Base-by-base conservation (phyloP, 352 stramenopile genomes). In the Saprolegnia parasitica region DNA sequence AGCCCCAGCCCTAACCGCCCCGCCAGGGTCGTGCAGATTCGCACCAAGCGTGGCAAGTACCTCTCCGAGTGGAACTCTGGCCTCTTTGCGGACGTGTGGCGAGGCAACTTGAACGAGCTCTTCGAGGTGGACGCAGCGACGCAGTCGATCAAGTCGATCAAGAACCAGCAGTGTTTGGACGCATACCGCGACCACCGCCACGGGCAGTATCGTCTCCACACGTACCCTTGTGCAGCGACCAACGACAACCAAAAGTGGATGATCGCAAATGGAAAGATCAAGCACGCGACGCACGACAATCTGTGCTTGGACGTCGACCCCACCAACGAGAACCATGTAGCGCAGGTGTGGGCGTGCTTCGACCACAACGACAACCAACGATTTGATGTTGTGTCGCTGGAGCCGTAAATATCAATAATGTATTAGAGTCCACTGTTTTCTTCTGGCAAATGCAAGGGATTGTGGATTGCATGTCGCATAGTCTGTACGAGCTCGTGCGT, bases 161-260 rank as follows among this genome's bases (percentile, higher is more conserved):
- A 21, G 21, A 66, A 52, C 24, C 79, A 78, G 16, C 61, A 77
- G 60, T 77, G 72, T 50, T 65, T 77, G 0, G 72, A 77, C 42
- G 72, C 72, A 0, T 62, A 71, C 72, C 6, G 29, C 29, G 29
- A 72, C 37, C 4, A 54, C 15, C 24, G 52, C 13, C 20, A 47
- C 5, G 49, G 71, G 16, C 39, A 24, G 8, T 54, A 21, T 29
- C 20, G 29, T 16, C 65, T 89, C 21, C 81, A 84, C 55, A 75
- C 84, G 42, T 89, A 80, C 65, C 67, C 71, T 21, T 91, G 83
- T 58, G 71, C 84, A 20, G 78, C 82, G 21, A 70, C 67, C 18
- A 78, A 88, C 62, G 21, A 13, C 13, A 89, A 91, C 73, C 83
- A 91, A 71, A 86, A 87, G 62, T 91, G 81, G 81, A 76, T 56